Percentiles rank a stretch among this genome's conserved stretches.
Conservation (phyloP, 495 filamentous ascomycete species). For the Penicillium manginii region DNA sequence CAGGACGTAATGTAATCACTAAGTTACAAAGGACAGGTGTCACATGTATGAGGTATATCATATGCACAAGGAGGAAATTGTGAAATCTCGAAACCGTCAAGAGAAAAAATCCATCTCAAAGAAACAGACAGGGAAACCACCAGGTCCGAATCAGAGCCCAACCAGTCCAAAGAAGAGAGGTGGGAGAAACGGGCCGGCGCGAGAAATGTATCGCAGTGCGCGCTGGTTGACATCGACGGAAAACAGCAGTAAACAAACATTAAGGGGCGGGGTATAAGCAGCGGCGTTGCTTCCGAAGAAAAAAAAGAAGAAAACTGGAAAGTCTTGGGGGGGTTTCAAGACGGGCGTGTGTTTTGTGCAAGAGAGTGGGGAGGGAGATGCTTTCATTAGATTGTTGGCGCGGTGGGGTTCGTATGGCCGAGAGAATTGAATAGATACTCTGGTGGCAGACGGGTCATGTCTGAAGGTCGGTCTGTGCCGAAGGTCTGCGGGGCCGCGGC, state of each 20-base stretch:
- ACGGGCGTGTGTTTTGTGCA: constrained; percentile 24
- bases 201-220: constrained; percentile 11
- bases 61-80: constrained; percentile 23
- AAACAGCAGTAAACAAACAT: constrained; percentile 34
- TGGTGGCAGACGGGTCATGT: constrained; percentile 80
- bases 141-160: too few species aligned
- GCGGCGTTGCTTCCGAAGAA: constrained; percentile 33
- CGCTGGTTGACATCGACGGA: constrained; percentile 9
- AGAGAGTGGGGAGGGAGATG: constrained; percentile 1
- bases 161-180: constrained; percentile 5
- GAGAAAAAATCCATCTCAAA: neutral
- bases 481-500: constrained; percentile 74
- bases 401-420: constrained; percentile 42
- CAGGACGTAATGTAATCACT: constrained; percentile 12
- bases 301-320: constrained; percentile 10
- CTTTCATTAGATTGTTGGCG: constrained; percentile 41
- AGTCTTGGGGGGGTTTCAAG: constrained; percentile 14
- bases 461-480: constrained; percentile 69
- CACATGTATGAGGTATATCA: constrained; percentile 8
- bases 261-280: constrained; percentile 38
- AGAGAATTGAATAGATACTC: constrained; percentile 71
- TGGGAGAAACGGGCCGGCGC: constrained; percentile 20
- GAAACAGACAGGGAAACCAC: too few species aligned
- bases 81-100: neutral
- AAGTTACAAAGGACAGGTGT: constrained; percentile 24